Percentiles rank a stretch among this genome's conserved stretches.
These are phyloP conservation scores for Verticillium zaregamsianum DNA, from an alignment of 2,329 filamentous ascomycete species.

Conservation along the genomic window DNA sequence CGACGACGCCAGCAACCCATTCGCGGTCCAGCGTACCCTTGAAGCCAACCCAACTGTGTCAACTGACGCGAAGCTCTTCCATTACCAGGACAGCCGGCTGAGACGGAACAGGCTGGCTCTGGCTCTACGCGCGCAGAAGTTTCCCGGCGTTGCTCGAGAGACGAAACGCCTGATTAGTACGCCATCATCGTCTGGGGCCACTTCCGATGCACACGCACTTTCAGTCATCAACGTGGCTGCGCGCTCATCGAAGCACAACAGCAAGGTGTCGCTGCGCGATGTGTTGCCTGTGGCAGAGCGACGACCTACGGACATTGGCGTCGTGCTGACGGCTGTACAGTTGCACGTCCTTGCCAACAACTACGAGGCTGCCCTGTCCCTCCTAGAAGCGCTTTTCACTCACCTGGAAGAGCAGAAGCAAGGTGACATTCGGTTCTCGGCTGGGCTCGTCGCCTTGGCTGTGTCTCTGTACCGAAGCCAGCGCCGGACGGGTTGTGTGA, in stretches of 20 bases:
- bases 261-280: conserved; percentile 64
- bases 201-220: conserved; percentile 31
- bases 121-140: conserved; percentile 65
- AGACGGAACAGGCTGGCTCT: conserved; percentile 60
- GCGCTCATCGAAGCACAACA: conserved; percentile 31
- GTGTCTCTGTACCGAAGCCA: conserved; percentile 76
- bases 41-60: conserved; percentile 48
- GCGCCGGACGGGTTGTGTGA: conserved; percentile 68
- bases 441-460: conserved; percentile 76
- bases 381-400: conserved; percentile 72
- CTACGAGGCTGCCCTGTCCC: conserved; percentile 65
- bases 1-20: conserved; percentile 55
- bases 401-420: conserved; percentile 61
- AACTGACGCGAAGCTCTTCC: conserved; percentile 62
- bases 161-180: conserved; percentile 37
- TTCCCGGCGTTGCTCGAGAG: conserved; percentile 51
- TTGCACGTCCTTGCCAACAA: conserved; percentile 72
- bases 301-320: conserved; percentile 73
- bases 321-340: conserved; percentile 76
- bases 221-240: conserved; percentile 67
- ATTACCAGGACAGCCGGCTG: conserved; percentile 55
- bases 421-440: conserved; percentile 72
- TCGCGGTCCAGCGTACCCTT: conserved; percentile 59
- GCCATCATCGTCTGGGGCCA: conserved; percentile 15
- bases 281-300: conserved; percentile 68